Conservation (phyloP, 2,329 filamentous ascomycete genomes). For the Pseudocercospora eumusae region DNA sequence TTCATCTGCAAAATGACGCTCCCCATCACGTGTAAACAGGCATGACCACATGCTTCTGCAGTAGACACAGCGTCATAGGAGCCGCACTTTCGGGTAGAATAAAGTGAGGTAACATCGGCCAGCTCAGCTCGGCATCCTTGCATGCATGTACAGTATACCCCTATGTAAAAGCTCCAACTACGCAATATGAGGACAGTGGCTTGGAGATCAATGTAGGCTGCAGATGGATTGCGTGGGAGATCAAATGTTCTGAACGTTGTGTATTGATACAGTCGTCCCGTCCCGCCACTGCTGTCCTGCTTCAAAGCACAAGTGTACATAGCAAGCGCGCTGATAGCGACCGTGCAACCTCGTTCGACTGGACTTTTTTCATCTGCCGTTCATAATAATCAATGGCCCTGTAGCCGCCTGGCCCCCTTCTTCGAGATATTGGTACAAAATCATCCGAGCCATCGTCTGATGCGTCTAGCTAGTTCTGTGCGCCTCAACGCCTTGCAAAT, state of each 20-base stretch:
- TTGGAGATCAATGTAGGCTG: constrained; percentile 5
- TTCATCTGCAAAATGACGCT: constrained; percentile 11
- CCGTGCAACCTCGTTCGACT: constrained; percentile 14
- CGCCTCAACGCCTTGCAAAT: constrained; percentile 26
- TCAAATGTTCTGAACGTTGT: constrained; percentile 1
- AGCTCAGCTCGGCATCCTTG: neutral
- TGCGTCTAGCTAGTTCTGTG: constrained; percentile 15
- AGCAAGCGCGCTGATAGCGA: constrained; percentile 27
- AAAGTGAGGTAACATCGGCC: constrained; percentile 15
- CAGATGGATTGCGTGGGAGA: constrained; percentile 1
- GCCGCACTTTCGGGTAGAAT: constrained; percentile 10
- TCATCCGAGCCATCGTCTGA: constrained; percentile 11
- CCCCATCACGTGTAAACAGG: constrained; percentile 7
- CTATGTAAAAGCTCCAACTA: too few relatives aligned
- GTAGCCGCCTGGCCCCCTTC: constrained; percentile 5
- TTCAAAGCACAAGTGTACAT: constrained; percentile 21
- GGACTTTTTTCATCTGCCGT: constrained; percentile 19
- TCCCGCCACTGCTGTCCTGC: constrained; percentile 1
- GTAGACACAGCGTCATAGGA: neutral
- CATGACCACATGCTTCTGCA: constrained; percentile 9
- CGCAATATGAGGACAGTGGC: constrained; percentile 1
- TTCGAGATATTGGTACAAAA: constrained; percentile 18
- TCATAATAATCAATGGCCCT: constrained; percentile 10
- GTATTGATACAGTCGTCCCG: constrained; percentile 12
- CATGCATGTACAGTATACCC: too few relatives aligned